phyloP scores from a whole-genome alignment of 2,329 filamentous ascomycete species.

The Paracamarosporium sp. region DNA sequence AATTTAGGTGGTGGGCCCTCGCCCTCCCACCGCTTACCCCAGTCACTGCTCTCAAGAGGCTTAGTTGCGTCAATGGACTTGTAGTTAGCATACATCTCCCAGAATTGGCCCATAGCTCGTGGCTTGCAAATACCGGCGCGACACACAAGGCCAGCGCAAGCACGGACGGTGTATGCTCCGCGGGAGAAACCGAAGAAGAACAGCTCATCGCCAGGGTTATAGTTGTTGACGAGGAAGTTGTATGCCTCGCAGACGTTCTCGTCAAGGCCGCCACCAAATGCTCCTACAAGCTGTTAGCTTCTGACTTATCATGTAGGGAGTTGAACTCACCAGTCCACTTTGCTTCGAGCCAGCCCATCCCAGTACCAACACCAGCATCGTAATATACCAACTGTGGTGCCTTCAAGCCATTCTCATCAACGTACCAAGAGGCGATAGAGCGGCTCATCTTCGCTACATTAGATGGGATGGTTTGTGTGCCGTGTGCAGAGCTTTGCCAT shows the following conservation, averaged over 20 bases:
- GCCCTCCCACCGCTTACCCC: slow-evolving; percentile 44
- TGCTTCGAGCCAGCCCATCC: slow-evolving; percentile 31
- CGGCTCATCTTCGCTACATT: slow-evolving; percentile 45
- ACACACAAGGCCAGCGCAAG: slow-evolving; percentile 51
- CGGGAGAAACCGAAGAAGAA: slow-evolving; percentile 56
- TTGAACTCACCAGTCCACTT: slow-evolving; percentile 11
- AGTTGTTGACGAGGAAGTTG: slow-evolving; percentile 59
- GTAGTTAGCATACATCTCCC: slow-evolving; percentile 51
- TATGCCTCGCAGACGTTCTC: slow-evolving; percentile 59
- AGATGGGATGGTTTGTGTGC: slow-evolving; percentile 40
- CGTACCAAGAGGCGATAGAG: slow-evolving; percentile 36
- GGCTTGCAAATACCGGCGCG: slow-evolving; percentile 57
- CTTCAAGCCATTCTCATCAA: slow-evolving; percentile 27
- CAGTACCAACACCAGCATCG: slow-evolving; percentile 43
- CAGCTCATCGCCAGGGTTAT: slow-evolving; percentile 54
- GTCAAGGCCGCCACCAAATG: slow-evolving; percentile 51
- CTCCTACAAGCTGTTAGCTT: slow-evolving; percentile 26
- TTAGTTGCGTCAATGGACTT: slow-evolving; percentile 29
- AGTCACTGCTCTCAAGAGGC: slow-evolving; percentile 29
- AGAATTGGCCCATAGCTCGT: slow-evolving; percentile 51
- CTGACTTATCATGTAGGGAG: background rate
- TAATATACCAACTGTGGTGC: slow-evolving; percentile 47
- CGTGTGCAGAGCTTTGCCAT: slow-evolving; percentile 41
- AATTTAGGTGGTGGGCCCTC: slow-evolving; percentile 21
- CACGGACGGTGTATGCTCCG: slow-evolving; percentile 53